These are phyloP conservation scores for Melaleuca alternifolia DNA, from an alignment of 345 rosid species.

Conservation along the genomic window DNA sequence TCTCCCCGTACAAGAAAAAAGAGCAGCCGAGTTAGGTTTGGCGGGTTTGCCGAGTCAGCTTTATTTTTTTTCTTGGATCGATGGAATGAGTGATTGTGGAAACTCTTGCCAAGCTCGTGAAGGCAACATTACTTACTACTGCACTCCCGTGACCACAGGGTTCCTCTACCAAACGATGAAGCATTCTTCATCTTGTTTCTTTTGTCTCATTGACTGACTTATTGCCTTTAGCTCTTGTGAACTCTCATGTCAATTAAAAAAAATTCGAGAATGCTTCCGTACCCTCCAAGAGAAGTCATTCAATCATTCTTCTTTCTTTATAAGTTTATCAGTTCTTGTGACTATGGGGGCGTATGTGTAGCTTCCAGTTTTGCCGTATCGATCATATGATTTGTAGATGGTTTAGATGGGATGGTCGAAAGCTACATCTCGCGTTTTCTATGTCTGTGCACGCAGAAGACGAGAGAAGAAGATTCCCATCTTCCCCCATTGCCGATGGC, in stretches of 20 bases:
- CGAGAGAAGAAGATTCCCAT: not conserved
- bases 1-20: no score
- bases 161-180: not conserved
- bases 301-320: not conserved
- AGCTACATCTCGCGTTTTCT: not conserved
- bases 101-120: not conserved
- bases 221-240: not conserved
- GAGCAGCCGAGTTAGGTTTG: not conserved
- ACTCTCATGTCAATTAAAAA: not conserved
- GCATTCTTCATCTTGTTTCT: not conserved
- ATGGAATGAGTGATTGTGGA: not conserved
- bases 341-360: not conserved
- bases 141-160: not conserved
- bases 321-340: not conserved
- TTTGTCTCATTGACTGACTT: not conserved
- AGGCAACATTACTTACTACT: not conserved
- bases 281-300: not conserved
- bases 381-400: not conserved
- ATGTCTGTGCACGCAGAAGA: not conserved
- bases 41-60: not conserved
- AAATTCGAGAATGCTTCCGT: not conserved
- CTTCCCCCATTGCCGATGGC: not conserved
- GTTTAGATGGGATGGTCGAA: not conserved
- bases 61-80: not conserved
- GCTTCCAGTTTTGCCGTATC: not conserved